Evolutionary conservation across 129 eudicot species (phyloP).

Genomic region (Lonicera japonica): DNA sequence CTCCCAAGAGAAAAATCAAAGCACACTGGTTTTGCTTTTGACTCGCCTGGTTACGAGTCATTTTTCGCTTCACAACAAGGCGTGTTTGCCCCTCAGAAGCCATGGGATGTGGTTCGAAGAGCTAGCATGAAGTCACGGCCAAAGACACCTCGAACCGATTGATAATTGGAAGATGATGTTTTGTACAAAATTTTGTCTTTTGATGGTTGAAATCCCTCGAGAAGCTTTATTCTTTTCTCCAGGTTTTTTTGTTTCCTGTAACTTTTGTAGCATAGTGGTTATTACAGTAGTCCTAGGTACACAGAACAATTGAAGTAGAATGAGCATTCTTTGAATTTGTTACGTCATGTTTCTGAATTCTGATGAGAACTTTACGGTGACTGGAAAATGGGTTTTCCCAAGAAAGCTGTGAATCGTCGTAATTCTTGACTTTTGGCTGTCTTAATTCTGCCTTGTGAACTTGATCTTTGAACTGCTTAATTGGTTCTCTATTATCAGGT

Average conservation of each 20-base stretch:
- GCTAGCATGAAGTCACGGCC: constrained; percentile 70
- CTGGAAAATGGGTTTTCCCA: neutral
- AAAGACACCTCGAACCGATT: constrained; percentile 37
- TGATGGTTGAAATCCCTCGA: neutral
- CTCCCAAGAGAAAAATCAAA: constrained; percentile 78
- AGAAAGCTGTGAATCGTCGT: no score
- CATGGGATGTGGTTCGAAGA: constrained; percentile 95
- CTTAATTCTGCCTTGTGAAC: no score
- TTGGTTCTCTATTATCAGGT: no score
- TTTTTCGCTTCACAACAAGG: constrained; percentile 95
- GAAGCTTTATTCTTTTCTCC: constrained; percentile 18
- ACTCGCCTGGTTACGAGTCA: constrained; percentile 97
- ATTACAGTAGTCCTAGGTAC: neutral
- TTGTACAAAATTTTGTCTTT: constrained; percentile 30
- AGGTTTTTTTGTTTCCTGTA: neutral
- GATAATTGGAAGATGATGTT: constrained; percentile 7
- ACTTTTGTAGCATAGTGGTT: constrained; percentile 1
- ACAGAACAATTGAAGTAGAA: constrained; percentile 1
- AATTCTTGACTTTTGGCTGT: no score
- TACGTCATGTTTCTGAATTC: constrained; percentile 1
- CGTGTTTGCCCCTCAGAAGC: constrained; percentile 74
- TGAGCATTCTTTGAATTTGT: neutral
- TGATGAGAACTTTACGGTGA: neutral
- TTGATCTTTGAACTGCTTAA: no score
- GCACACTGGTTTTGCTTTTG: constrained; percentile 98